Base-by-base conservation (phyloP, 352 stramenopile genomes). In the Thalassiosira pacifica region DNA sequence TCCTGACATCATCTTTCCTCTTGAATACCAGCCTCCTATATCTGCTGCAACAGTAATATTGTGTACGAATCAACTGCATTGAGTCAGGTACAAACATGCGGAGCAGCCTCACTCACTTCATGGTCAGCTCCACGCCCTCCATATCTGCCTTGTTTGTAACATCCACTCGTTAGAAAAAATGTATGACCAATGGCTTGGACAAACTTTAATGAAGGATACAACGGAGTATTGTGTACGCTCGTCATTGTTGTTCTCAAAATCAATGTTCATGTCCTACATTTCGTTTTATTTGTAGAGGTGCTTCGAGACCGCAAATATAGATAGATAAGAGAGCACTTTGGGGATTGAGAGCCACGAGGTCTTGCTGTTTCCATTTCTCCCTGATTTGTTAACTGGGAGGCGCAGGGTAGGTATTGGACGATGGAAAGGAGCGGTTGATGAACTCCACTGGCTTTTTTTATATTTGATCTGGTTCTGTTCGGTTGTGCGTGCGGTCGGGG, bases 331-430 rank as follows among this genome's bases (percentile, higher is more conserved):
- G 11, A 26, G 77, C 76, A n/a, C 82, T 75, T 81, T 53, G 0
- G 88, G 88, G 57, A 95, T 74, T 0, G 81, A 91, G 13, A 94
- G 65, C 89, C 88, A 95, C 10, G 85, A 87, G n/a, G n/a, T n/a
- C n/a, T n/a, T n/a, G n/a, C n/a, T n/a, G n/a, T n/a, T n/a, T n/a
- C n/a, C n/a, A n/a, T n/a, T n/a, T n/a, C n/a, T n/a, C n/a, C n/a
- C n/a, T n/a, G n/a, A n/a, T n/a, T n/a, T n/a, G n/a, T n/a, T n/a
- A n/a, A n/a, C n/a, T n/a, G n/a, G n/a, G n/a, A n/a, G n/a, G n/a
- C n/a, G n/a, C n/a, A n/a, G n/a, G n/a, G n/a, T n/a, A n/a, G n/a
- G n/a, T n/a, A n/a, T n/a, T n/a, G n/a, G n/a, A n/a, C n/a, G n/a
- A n/a, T n/a, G n/a, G n/a, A n/a, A n/a, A n/a, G n/a, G n/a, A n/a